Percentiles rank a stretch among this genome's conserved stretches.
Conservation (phyloP, 2,329 filamentous ascomycete genomes). For the Aspergillus hortae region DNA sequence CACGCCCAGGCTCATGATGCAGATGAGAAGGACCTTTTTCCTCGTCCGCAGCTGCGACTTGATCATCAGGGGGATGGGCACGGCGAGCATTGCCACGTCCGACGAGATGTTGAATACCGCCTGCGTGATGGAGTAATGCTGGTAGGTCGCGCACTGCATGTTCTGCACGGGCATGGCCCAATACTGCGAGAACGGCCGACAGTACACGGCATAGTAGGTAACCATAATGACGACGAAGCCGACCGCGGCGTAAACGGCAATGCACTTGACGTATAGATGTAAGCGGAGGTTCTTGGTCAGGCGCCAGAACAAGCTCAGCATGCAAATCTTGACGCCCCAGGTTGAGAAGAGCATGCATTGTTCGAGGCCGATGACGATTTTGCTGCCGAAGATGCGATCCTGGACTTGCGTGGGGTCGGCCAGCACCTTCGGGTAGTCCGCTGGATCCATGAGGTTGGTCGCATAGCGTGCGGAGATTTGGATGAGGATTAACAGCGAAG, state of each 20-base stretch:
- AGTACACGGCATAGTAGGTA: conserved; percentile 49
- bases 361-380: conserved; percentile 48
- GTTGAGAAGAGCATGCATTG: conserved; percentile 49
- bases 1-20: conserved; percentile 37
- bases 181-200: conserved; percentile 48
- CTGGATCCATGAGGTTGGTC: conserved; percentile 38
- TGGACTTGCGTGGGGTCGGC: conserved; percentile 38
- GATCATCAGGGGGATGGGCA: conserved; percentile 36
- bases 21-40: conserved; percentile 32
- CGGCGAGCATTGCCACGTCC: conserved; percentile 37
- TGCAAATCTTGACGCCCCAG: conserved; percentile 51
- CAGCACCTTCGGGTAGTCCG: conserved; percentile 29
- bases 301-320: conserved; percentile 49
- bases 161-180: conserved; percentile 46
- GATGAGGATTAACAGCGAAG: conserved; percentile 31
- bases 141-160: conserved; percentile 40
- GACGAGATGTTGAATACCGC: conserved; percentile 45
- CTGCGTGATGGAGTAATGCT: conserved; percentile 40
- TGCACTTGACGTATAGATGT: conserved; percentile 36
- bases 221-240: conserved; percentile 49
- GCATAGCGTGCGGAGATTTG: conserved; percentile 35
- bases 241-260: conserved; percentile 41
- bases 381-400: conserved; percentile 45
- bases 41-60: conserved; percentile 31
- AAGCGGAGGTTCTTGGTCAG: conserved; percentile 40